Base-by-base conservation (phyloP, 75 land plant species). In the Azolla pinnata region DNA sequence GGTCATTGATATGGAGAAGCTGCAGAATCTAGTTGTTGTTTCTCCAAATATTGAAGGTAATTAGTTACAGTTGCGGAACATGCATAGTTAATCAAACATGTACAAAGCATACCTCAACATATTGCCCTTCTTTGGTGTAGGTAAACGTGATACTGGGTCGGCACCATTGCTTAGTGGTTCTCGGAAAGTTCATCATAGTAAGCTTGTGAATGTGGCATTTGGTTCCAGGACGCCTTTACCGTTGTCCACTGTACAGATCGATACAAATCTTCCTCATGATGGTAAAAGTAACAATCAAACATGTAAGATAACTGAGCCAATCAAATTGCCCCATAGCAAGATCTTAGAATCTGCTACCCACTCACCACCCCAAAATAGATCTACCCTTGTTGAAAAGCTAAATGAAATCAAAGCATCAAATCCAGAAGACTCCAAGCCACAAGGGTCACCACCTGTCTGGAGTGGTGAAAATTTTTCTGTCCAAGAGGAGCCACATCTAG, bases 171-270 rank as follows among this genome's bases (percentile, higher is more conserved):
- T 31, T 14, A 8, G 10, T 57, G 34, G 12, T 57, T 1, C 59
- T 19, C 32, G n/a, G 65, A 49, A 48, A 19, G 10, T 14, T 7
- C 8, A 32, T 16, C n/a, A 1, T 4, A 14, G 33, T 30, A 33
- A 17, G 44, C 8, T 19, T 50, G 63, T 59, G 40, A 67, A 72
- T 52, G 69, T 65, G 18, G 75, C 70, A 34, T 72, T 72, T 60
- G 75, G 69, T 5, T 59, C 75, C 25, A 59, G 75, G 31, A 72
- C 60, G 58, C 69, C 69, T 29, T 44, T 72, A 19, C 55, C 67
- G 21, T 29, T 56, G 1, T 65, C 75, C 7, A 66, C 59, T 0
- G 59, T 65, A 2, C 60, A 64, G 30, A 54, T 63, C 10, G 52
- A 67, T 16, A 67, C 70, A 29, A 67, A 40, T 16, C 55, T 67